Percentiles rank a stretch among this genome's conserved stretches.
phyloP scores from a whole-genome alignment of 2,329 filamentous ascomycete genomes.

The Botrytis porri region DNA sequence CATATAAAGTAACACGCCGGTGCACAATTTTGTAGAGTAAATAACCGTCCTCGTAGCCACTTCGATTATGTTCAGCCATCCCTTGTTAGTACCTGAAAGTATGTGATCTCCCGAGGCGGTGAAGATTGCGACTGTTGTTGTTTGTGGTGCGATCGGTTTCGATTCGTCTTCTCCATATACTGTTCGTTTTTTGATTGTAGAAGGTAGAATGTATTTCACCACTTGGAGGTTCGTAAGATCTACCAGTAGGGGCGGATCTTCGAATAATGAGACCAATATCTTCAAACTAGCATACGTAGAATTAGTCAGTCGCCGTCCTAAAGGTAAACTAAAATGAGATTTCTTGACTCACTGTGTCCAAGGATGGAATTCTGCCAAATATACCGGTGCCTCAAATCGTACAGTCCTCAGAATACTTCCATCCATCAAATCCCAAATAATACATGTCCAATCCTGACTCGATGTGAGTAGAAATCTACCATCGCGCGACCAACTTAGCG shows the following conservation, averaged over 20 bases:
- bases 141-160: conserved; percentile 86
- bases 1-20: conserved; percentile 82
- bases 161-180: conserved; percentile 67
- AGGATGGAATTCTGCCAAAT: conserved; percentile 93
- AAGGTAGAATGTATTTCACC: conserved; percentile 74
- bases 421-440: conserved; percentile 85
- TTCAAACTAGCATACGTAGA: conserved; percentile 56
- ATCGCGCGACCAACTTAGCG: conserved; percentile 89
- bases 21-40: conserved; percentile 84
- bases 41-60: conserved; percentile 76
- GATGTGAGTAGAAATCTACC: conserved; percentile 89
- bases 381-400: conserved; percentile 88
- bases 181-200: conserved; percentile 68
- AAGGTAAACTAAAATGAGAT: not conserved
- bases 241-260: conserved; percentile 86
- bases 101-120: conserved; percentile 83
- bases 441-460: conserved; percentile 94
- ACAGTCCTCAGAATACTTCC: conserved; percentile 73
- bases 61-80: conserved; percentile 93
- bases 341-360: conserved; percentile 67
- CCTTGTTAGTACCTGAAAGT: conserved; percentile 89
- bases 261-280: conserved; percentile 89
- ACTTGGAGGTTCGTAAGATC: conserved; percentile 70
- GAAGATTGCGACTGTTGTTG: conserved; percentile 90
- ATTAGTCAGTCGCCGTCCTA: conserved; percentile 4